Evolutionary conservation across 2,329 filamentous ascomycete genomes (phyloP).

Genomic region (Trichoderma sp.): DNA sequence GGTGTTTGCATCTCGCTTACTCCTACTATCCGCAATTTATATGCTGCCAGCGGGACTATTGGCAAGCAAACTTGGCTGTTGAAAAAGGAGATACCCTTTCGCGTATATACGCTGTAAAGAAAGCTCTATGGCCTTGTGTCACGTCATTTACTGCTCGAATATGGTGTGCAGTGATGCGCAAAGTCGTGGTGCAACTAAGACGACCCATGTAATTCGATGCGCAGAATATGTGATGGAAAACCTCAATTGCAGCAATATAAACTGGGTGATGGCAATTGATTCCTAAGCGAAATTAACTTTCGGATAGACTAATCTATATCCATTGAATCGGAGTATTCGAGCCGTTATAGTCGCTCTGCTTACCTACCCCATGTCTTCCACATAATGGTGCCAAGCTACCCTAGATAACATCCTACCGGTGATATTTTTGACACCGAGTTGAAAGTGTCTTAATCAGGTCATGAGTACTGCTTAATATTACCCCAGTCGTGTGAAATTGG

Average conservation of each 20-base stretch:
- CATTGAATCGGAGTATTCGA: neutral
- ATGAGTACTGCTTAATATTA: neutral
- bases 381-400: neutral
- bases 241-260: neutral
- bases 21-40: neutral
- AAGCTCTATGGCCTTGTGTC: neutral
- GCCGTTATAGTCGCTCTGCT: neutral
- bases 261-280: neutral
- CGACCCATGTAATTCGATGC: neutral
- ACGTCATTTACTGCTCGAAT: neutral
- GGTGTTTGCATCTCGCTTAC: neutral
- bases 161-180: neutral
- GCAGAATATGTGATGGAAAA: no score
- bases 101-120: neutral
- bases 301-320: neutral
- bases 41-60: neutral
- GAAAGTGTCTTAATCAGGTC: neutral
- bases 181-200: neutral
- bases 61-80: neutral
- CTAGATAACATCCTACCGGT: neutral
- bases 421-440: neutral
- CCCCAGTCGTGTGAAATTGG: neutral
- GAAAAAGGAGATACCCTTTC: neutral
- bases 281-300: neutral
- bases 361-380: neutral